Percentiles rank a stretch among this genome's conserved stretches.
Conservation (phyloP, 2,329 filamentous ascomycete species). For the Bertia moriformis region DNA sequence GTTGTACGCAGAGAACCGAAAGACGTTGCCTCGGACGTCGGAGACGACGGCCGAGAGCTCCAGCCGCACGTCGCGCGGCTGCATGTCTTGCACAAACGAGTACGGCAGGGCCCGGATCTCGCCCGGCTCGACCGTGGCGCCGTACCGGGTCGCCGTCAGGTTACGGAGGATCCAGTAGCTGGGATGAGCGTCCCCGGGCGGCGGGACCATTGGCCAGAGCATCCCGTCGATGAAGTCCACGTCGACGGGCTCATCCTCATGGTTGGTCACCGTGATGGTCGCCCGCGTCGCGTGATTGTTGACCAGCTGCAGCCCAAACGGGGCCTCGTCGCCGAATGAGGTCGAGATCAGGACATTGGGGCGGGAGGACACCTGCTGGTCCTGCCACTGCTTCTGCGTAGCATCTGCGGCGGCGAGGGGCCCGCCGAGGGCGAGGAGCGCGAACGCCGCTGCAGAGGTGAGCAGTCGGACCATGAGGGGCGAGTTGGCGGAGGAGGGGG, state of each 20-base stretch:
- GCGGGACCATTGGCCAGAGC: conserved; percentile 42
- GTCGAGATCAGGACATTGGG: conserved; percentile 33
- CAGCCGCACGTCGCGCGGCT: conserved; percentile 75
- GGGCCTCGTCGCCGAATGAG: conserved; percentile 55
- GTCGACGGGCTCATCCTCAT: conserved; percentile 61
- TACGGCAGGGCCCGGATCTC: conserved; percentile 66
- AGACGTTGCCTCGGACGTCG: conserved; percentile 51
- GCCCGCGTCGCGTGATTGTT: conserved; percentile 80
- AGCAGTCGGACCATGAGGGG: too few species aligned
- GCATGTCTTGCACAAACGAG: conserved; percentile 78
- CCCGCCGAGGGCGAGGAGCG: too few species aligned
- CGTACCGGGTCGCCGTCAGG: conserved; percentile 64
- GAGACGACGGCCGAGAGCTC: conserved; percentile 63
- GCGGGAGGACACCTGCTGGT: too few species aligned
- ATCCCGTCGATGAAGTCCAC: conserved; percentile 66
- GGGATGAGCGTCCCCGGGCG: conserved; percentile 26
- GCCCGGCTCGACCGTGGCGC: conserved; percentile 59
- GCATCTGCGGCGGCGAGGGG: too few species aligned
- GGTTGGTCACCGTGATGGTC: conserved; percentile 69
- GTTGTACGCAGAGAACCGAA: conserved; percentile 68
- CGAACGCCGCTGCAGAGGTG: too few species aligned
- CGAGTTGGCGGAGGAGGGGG: too few species aligned
- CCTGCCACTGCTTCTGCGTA: too few species aligned
- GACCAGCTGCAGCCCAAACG: conserved; percentile 89
- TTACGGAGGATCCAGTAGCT: conserved; percentile 60